Evolutionary conservation across 2,329 filamentous ascomycete species (phyloP).

Genomic region (Tolypocladium album): DNA sequence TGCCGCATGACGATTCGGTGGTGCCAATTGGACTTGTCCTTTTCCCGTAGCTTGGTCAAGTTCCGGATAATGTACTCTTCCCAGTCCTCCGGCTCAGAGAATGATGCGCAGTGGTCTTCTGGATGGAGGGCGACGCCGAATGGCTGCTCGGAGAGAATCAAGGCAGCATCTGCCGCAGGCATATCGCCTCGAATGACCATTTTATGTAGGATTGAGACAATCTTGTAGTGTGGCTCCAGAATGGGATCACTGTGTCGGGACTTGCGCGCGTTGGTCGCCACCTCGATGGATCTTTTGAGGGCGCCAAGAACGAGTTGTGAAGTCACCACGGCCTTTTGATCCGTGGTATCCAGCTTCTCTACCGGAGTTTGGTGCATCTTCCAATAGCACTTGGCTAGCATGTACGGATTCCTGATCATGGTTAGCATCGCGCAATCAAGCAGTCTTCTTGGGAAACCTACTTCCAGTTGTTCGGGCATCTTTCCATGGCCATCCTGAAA

Average conservation of each 20-base stretch:
- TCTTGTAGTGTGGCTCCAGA: constrained; percentile 87
- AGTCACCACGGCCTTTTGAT: constrained; percentile 20
- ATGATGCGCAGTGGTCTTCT: constrained; percentile 22
- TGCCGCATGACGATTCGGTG: constrained; percentile 80
- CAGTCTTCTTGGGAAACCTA: constrained; percentile 17
- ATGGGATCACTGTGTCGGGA: constrained; percentile 61
- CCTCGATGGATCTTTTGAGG: constrained; percentile 39
- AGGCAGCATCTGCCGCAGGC: constrained; percentile 33
- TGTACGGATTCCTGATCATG: constrained; percentile 39
- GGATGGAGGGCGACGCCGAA: constrained; percentile 29
- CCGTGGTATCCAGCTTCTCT: constrained; percentile 32
- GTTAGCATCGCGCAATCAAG: constrained; percentile 11
- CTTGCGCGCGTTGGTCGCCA: constrained; percentile 41
- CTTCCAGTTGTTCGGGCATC: constrained; percentile 47
- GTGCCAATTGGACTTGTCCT: constrained; percentile 92
- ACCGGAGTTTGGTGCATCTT: constrained; percentile 47
- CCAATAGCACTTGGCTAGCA: constrained; percentile 53
- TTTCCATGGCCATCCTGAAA: constrained; percentile 43
- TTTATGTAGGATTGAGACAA: constrained; percentile 73
- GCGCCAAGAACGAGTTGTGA: constrained; percentile 32
- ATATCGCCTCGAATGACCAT: constrained; percentile 50
- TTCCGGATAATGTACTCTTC: constrained; percentile 42
- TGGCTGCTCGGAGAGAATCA: constrained; percentile 45
- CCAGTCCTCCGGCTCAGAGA: constrained; percentile 45
- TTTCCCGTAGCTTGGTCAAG: constrained; percentile 44